A percentile compares a stretch with the other conserved stretches of the same genome.
Evolutionary conservation across 176 grass and related monocot genomes (phyloP).

Genomic region (maize (Zea mays)): Zm-B73-REFERENCE-NAM-5.0 NC_050098.1:226512001-226512500

Average conservation of each 20-base stretch:
- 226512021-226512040: no score
- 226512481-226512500: constrained; percentile 17
- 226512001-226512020: no score
- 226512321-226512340: no score
- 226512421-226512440: background rate
- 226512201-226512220: constrained; percentile 12
- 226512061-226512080: no score
- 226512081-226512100: no score
- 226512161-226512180: constrained; percentile 26
- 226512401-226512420: no score
- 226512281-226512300: no score
- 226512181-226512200: constrained; percentile 11
- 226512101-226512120: background rate
- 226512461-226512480: constrained; percentile 10
- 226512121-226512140: background rate
- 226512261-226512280: background rate
- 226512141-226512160: constrained; percentile 39
- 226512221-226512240: background rate
- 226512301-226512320: no score
- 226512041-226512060: no score
- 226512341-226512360: no score
- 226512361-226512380: no score
- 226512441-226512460: background rate
- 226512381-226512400: no score
- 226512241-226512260: constrained; percentile 32